Evolutionary conservation across 2,329 filamentous ascomycete species (phyloP).

Genomic region (Pestalotiopsis sp.): DNA sequence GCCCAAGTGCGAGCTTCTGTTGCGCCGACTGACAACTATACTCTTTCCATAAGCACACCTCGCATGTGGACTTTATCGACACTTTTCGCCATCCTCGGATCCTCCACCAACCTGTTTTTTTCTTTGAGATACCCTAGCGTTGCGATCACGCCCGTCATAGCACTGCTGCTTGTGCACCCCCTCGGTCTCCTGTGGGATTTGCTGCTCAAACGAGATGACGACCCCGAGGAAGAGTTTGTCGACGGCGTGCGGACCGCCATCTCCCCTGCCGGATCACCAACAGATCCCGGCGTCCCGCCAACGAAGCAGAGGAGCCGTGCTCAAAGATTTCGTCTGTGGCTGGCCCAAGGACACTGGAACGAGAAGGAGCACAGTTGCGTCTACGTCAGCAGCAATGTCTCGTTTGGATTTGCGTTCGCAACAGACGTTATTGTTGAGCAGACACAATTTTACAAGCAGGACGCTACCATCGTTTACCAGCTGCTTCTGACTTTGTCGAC

Average conservation of each 20-base stretch:
- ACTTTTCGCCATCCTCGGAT: conserved; percentile 78
- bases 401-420: conserved; percentile 86
- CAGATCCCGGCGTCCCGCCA: conserved; percentile 15
- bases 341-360: conserved; percentile 82
- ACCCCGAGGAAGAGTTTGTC: conserved; percentile 57
- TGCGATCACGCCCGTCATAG: conserved; percentile 86
- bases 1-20: conserved; percentile 81
- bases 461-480: conserved; percentile 76
- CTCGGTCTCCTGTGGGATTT: conserved; percentile 81
- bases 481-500: conserved; percentile 83
- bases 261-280: conserved; percentile 9
- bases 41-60: conserved; percentile 82
- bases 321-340: conserved; percentile 66
- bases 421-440: conserved; percentile 91
- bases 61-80: conserved; percentile 86
- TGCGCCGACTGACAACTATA: conserved; percentile 72
- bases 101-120: conserved; percentile 86
- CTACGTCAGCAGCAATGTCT: conserved; percentile 88
- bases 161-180: conserved; percentile 81
- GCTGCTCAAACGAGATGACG: conserved; percentile 62
- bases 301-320: conserved; percentile 31
- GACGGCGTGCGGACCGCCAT: conserved; percentile 47
- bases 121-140: conserved; percentile 89
- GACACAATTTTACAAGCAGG: conserved; percentile 85
- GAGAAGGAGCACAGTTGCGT: conserved; percentile 88